Base-by-base conservation (phyloP, 2,329 filamentous ascomycete species). In the Metarhizium sp. region DNA sequence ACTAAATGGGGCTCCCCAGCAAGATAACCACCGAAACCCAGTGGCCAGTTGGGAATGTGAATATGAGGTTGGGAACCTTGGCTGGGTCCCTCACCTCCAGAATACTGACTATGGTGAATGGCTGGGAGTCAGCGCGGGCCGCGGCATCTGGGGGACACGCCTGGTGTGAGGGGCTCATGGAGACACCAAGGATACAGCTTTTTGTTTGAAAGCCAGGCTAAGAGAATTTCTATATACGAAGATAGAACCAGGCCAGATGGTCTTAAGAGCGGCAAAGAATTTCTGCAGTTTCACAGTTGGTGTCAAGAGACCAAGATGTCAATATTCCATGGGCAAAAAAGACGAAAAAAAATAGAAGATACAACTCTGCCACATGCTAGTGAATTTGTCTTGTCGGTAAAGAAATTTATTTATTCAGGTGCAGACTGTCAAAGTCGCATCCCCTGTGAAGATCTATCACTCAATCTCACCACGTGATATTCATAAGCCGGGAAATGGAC, bases 11-110 rank as follows among this genome's bases (percentile, higher is more conserved):
- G 69, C 73, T 1, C 71, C 75, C 3, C 73, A 75, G 51, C 67
- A 74, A 18, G 82, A 85, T 47, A 87, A 76, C 67, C 77, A 73
- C 68, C 82, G 81, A 58, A 85, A 79, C 25, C 90, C 90, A 0
- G 82, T 87, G 3, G 87, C 87, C 5, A 85, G 82, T 66, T 95
- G 90, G 90, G 81, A 86, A 67, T 92, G 89, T 68, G 90, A 94
- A 60, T 92, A 92, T 63, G 90, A 95, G 70, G 84, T 95, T 51
- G 86, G 85, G 45, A 95, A 95, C 67, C 76, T 95, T 14, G 88
- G 87, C 60, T 95, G 90, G 89, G 87, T 89, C 34, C 90, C 90
- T 36, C 85, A 86, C 59, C 74, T 85, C 25, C 73, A 86, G 55
- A 86, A 79, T 34, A 76, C 75, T 18, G 88, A 92, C 56, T 82